phyloP scores from a whole-genome alignment of 305 asterid genomes.

The Solanum hybrid region DNA sequence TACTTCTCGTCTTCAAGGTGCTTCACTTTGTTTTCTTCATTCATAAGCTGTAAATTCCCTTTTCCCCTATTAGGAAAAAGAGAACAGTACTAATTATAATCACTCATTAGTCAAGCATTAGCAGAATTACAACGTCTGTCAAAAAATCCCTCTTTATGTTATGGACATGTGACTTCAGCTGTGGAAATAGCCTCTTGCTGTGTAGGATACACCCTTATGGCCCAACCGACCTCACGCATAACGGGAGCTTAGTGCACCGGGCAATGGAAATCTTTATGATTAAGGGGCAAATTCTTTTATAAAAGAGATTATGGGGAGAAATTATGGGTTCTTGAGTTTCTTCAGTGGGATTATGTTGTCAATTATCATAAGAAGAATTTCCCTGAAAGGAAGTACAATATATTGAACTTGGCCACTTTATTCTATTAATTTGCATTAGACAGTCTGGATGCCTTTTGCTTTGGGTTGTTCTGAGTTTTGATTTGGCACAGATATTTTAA shows the following conservation, averaged over 20 bases:
- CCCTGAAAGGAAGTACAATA: neutral
- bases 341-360: neutral
- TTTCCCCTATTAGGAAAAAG: neutral
- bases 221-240: neutral
- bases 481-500: neutral
- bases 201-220: neutral
- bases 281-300: neutral
- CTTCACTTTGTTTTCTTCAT: neutral
- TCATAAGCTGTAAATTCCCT: neutral
- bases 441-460: neutral
- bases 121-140: neutral
- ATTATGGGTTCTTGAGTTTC: neutral
- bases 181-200: neutral
- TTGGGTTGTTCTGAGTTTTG: neutral
- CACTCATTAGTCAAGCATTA: neutral
- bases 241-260: neutral
- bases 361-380: neutral
- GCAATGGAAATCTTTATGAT: neutral
- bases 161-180: neutral
- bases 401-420: neutral
- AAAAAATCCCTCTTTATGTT: neutral
- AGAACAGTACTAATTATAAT: neutral
- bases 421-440: neutral
- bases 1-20: conserved; percentile 83
- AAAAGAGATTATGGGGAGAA: neutral